phyloP scores from a whole-genome alignment of 768 basidiomycete genomes.

The Rhizopogon vulgaris region DNA sequence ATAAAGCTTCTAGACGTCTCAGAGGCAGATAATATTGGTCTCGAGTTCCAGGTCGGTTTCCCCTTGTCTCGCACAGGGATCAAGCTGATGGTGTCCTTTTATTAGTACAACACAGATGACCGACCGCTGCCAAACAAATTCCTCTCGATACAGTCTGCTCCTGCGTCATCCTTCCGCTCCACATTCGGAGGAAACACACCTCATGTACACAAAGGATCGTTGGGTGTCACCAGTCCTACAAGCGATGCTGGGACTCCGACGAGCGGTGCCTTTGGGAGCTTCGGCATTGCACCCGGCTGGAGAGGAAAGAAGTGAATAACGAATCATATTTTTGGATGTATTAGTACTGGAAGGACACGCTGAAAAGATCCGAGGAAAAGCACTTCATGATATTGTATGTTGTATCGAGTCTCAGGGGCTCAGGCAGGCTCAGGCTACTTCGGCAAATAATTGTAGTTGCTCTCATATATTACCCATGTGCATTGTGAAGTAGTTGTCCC shows the following conservation, averaged over 20 bases:
- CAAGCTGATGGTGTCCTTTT: background rate
- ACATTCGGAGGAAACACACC: conserved; percentile 49
- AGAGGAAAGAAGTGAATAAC: conserved; percentile 19
- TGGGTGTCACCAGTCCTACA: conserved; percentile 15
- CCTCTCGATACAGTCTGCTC: conserved; percentile 69
- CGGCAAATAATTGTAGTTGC: background rate
- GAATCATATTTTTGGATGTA: conserved; percentile 1
- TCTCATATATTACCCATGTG: background rate
- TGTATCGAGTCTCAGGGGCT: background rate
- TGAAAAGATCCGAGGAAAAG: background rate
- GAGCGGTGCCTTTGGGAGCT: conserved; percentile 40
- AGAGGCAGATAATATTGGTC: conserved; percentile 76
- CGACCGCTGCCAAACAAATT: conserved; percentile 78
- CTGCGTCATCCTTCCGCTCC: conserved; percentile 59
- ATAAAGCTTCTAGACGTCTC: conserved; percentile 79
- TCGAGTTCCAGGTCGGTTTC: conserved; percentile 79
- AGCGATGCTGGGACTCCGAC: conserved; percentile 16
- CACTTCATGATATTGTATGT: background rate
- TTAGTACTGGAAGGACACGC: background rate
- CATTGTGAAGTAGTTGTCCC: too few species aligned
- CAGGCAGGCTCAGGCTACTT: background rate
- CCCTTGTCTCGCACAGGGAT: background rate
- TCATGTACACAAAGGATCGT: conserved; percentile 17
- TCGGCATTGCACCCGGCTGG: conserved; percentile 32
- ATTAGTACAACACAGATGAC: conserved; percentile 83